Conservation (phyloP, 768 basidiomycete genomes). For the Tricholoma matsutake region DNA sequence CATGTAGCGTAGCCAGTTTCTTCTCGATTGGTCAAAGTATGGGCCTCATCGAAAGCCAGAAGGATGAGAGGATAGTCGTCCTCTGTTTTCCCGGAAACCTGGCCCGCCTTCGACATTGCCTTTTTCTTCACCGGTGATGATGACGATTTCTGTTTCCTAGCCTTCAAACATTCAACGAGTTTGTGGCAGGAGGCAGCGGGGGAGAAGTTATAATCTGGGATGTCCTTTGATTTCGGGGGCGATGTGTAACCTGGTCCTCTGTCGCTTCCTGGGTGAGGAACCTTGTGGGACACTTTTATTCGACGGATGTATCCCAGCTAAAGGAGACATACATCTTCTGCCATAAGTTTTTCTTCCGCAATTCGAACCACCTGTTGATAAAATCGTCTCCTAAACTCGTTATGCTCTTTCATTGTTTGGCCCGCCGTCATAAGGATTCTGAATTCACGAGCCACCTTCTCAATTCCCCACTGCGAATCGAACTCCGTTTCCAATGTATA, state of each 20-base stretch:
- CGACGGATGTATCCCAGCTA: neutral
- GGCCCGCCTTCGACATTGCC: neutral
- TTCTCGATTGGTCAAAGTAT: neutral
- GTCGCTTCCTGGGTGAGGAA: neutral
- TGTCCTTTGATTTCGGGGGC: too few relatives aligned
- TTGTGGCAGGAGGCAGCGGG: too few relatives aligned
- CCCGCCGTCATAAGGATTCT: too few relatives aligned
- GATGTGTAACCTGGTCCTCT: too few relatives aligned
- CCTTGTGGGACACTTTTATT: neutral
- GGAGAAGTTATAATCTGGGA: too few relatives aligned
- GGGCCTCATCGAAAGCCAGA: neutral
- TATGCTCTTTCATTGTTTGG: neutral
- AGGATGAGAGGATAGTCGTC: neutral
- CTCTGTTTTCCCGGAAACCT: neutral
- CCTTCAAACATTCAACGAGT: too few relatives aligned
- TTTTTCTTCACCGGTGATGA: neutral
- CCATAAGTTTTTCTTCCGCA: neutral
- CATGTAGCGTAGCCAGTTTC: neutral
- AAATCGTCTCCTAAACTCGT: neutral
- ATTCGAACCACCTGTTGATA: neutral
- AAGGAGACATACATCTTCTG: neutral
- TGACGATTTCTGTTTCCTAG: neutral
- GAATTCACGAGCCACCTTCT: neutral
- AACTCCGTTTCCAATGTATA: neutral
- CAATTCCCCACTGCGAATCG: too few relatives aligned